phyloP scores from a whole-genome alignment of 2,329 filamentous ascomycete species.

The Fusarium nematophilum region DNA sequence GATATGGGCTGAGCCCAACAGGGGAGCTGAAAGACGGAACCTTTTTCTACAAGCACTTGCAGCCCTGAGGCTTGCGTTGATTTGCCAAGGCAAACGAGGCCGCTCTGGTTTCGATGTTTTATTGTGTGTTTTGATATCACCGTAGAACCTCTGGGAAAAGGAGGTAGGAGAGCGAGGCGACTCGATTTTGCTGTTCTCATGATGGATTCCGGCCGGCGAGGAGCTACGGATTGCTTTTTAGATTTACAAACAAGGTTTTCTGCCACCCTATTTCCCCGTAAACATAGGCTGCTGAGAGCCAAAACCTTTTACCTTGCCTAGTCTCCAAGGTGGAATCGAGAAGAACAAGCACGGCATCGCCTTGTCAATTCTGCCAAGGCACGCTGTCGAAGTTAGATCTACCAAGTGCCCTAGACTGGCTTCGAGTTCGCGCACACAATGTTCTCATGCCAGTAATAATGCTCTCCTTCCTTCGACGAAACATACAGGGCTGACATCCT shows the following conservation, averaged over 20 bases:
- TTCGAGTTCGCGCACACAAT: no score
- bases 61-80: slow-evolving; percentile 10
- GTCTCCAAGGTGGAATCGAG: no score
- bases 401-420: no score
- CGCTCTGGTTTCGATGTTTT: neutral
- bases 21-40: slow-evolving; percentile 62
- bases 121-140: slow-evolving; percentile 10
- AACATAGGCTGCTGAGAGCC: no score
- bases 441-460: no score
- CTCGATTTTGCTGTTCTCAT: slow-evolving; percentile 38
- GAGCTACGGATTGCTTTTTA: slow-evolving; percentile 37
- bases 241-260: slow-evolving; percentile 22
- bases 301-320: no score
- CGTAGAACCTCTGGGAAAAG: slow-evolving; percentile 30
- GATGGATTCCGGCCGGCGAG: slow-evolving; percentile 29
- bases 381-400: no score
- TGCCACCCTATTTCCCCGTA: neutral
- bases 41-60: slow-evolving; percentile 70
- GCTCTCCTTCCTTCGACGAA: neutral
- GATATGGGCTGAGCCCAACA: slow-evolving; percentile 61
- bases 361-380: no score
- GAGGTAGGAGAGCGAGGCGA: slow-evolving; percentile 40
- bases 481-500: slow-evolving; percentile 11
- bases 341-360: no score
- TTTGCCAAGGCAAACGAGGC: no score